Evolutionary conservation across 768 basidiomycete genomes (phyloP), one percentile per base, ranked within the genome.

Genomic region (Pleurotus pulmonarius): DNA sequence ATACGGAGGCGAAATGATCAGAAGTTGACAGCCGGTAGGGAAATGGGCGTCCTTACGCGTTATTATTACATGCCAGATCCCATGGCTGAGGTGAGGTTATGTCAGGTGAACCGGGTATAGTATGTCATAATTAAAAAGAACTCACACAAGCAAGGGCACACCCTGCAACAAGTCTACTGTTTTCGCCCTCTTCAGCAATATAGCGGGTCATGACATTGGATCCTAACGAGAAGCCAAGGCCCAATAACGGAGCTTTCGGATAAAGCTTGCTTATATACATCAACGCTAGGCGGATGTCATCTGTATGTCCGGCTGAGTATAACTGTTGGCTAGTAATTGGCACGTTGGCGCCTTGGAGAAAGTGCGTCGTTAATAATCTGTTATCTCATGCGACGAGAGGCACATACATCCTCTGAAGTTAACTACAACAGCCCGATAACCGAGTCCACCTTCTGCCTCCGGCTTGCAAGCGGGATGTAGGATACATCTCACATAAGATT

Each of bases 201-300:
- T 97, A 97, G 59, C 92, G 81, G 34, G 93, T 89, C 62, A 98
- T 72, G 37, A 98, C 89, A 67, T 92, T 93, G 43, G 94, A 90
- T 43, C 96, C 97, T 38, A 99, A 82, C 3, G 94, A 97, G 75
- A 96, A 98, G 5, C 95, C 93, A 8, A 97, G 71, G 12, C 91
- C 96, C 15, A 96, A 71, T 38, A 98, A 73, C 3, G 88, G 90
- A 0, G 96, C 92, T 8, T 78, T 72, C 2, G 96, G 95, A 63
- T 87, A 95, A 58, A 69, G 67, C 47, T 81, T 69, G 2, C 85
- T 77, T 54, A 98, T 82, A 71, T 90, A 88, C 62, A 88, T 77
- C 48, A 97, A 67, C 1, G 92, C 90, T 58, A 84, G 83, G 24
- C 94, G 86, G 37, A 94, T 76, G 72, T 99, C 96, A 61, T 94